Evolutionary conservation across 331 rosid species (phyloP).

Genomic region (Phaseolus coccineus): DNA sequence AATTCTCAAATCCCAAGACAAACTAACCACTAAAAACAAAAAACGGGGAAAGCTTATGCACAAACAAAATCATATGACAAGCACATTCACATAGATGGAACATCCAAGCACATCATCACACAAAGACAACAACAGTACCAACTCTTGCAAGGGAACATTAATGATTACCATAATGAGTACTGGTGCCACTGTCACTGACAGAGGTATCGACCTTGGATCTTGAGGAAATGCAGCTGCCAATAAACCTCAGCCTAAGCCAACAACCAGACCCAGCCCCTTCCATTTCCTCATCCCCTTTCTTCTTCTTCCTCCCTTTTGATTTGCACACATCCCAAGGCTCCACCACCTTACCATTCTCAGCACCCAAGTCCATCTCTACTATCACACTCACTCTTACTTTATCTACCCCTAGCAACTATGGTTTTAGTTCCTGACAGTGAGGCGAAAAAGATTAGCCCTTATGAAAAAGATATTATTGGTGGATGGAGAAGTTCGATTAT

Average conservation of each 20-base stretch:
- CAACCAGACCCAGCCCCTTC: slow-evolving; percentile 73
- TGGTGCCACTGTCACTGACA: slow-evolving; percentile 82
- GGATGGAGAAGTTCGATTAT: no score
- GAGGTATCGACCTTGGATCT: slow-evolving; percentile 99
- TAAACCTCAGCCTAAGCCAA: slow-evolving; percentile 78
- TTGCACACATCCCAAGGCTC: slow-evolving; percentile 77
- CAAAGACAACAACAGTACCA: slow-evolving; percentile 3
- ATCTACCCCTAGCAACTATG: no score
- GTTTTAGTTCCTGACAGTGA: no score
- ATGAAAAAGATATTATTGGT: no score
- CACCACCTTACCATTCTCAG: slow-evolving; percentile 77
- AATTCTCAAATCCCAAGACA: slow-evolving; percentile 17
- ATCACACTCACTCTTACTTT: not conserved
- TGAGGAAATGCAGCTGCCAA: slow-evolving; percentile 98
- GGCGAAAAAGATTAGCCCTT: no score
- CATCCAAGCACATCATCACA: slow-evolving; percentile 33
- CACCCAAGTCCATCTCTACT: slow-evolving; percentile 75
- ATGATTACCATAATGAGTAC: slow-evolving; percentile 83
- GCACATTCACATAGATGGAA: slow-evolving; percentile 18
- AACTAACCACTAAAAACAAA: slow-evolving; percentile 21
- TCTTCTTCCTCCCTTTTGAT: slow-evolving; percentile 76
- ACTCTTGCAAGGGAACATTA: slow-evolving; percentile 32
- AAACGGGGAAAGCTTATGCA: slow-evolving; percentile 2
- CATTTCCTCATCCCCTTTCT: slow-evolving; percentile 57
- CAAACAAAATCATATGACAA: slow-evolving; percentile 27